Base-by-base conservation (phyloP, 257 asterid genomes). In the Phtheirospermum japonicum region DNA sequence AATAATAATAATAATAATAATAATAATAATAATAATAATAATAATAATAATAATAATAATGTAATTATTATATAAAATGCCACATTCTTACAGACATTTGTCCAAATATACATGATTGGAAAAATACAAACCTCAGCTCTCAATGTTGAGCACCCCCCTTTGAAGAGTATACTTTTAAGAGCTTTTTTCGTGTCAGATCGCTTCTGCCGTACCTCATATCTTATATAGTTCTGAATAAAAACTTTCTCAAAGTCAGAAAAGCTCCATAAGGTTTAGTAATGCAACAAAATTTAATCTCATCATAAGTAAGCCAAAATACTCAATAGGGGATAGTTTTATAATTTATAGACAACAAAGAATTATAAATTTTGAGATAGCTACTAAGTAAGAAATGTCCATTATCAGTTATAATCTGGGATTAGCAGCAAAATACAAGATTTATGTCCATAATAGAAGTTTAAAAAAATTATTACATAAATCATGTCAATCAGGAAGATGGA, bases 171-270 rank as follows among this genome's bases (percentile, higher is more conserved):
- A 48, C 28, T 48, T 9, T 17, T 48, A 7, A 48, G 54, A 2
- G 54, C 28, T 48, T 48, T 48, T 48, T 48, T 48, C 4, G 28
- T 48, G 12, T 9, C 54, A 48, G 54, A 2, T 48, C 54, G 54
- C 54, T 48, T 48, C 13, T 48, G 54, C 54, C 19, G 18, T 2
- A 48, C 54, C 54, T 2, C 28, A 48, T 48, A 48, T 48, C 54
- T 48, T 48, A 48, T 48, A 18, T 48, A 48, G 28, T 48, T 48
- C 54, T 48, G n/a, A n/a, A n/a, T n/a, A n/a, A n/a, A n/a, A n/a
- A n/a, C n/a, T n/a, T n/a, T n/a, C 17, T 40, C 48, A 40, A 10
- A 39, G 48, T 40, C 6, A 40, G 48, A 40, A 11, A 12, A 40
- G 16, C 48, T 40, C 16, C 48, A 4, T 12, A 40, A 40, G n/a